phyloP scores from a whole-genome alignment of 1,284 basidiomycete species.

The Golubevia sp. region DNA sequence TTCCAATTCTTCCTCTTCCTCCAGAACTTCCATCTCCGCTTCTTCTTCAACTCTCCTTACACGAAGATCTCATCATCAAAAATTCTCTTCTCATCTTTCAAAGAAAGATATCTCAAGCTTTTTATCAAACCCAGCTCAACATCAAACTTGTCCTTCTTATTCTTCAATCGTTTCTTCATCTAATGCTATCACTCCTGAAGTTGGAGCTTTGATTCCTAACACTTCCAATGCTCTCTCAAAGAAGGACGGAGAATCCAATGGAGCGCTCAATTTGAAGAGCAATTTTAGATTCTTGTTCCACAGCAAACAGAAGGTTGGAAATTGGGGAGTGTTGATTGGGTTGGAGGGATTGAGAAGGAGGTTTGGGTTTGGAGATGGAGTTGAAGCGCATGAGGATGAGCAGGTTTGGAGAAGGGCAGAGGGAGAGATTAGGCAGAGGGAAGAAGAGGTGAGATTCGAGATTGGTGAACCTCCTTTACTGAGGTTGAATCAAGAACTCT shows the following conservation, averaged over 20 bases:
- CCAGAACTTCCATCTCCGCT: background rate
- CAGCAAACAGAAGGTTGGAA: no score
- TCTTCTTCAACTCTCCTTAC: background rate
- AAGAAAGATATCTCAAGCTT: background rate
- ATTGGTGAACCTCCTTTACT: background rate
- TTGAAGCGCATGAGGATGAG: background rate
- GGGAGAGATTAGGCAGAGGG: background rate
- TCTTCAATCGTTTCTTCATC: conserved; percentile 11
- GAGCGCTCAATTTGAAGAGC: no score
- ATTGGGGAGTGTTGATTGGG: no score
- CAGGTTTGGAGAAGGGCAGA: background rate
- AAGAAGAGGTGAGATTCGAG: background rate
- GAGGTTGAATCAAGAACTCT: background rate
- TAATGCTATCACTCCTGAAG: conserved; percentile 6
- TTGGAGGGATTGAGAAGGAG: background rate
- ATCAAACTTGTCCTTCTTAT: conserved; percentile 21
- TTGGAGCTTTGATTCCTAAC: conserved; percentile 8
- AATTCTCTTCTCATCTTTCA: background rate
- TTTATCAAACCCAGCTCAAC: background rate
- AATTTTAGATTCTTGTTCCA: no score
- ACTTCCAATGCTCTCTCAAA: conserved; percentile 32
- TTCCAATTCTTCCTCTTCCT: background rate
- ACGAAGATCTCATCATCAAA: background rate
- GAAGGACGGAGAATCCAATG: conserved; percentile 5
- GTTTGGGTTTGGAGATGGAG: background rate